These are phyloP conservation scores for Aspergillus bombycis DNA, from an alignment of 2,329 filamentous ascomycete genomes.

Conservation along the genomic window DNA sequence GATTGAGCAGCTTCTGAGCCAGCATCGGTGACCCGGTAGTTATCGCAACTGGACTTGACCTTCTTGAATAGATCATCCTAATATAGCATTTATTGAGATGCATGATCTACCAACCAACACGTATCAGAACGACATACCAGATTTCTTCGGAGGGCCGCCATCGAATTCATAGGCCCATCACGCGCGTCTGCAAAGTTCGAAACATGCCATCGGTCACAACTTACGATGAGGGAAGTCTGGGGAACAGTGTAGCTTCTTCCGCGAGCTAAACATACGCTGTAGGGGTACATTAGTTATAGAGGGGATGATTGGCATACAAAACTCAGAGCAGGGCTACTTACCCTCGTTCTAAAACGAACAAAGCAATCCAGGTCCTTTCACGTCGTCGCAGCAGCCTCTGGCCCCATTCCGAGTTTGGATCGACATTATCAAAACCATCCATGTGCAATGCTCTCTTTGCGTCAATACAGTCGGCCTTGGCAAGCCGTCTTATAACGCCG, in stretches of 20 bases:
- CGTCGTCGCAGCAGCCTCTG: constrained; percentile 64
- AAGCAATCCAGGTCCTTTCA: constrained; percentile 70
- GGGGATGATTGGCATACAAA: neutral
- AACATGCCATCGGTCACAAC: constrained; percentile 71
- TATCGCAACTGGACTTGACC: constrained; percentile 43
- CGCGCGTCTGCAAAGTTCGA: constrained; percentile 66
- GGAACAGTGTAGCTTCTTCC: constrained; percentile 71
- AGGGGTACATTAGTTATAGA: constrained; percentile 2
- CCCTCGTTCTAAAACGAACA: constrained; percentile 74
- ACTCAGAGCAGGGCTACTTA: constrained; percentile 29
- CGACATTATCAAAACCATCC: constrained; percentile 68
- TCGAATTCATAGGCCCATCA: constrained; percentile 72
- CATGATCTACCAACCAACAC: no score
- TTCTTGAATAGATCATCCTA: constrained; percentile 38
- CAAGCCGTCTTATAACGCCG: constrained; percentile 53
- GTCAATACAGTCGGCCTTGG: constrained; percentile 70
- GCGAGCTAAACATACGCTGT: constrained; percentile 67
- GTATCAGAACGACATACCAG: constrained; percentile 50
- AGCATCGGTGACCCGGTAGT: constrained; percentile 33
- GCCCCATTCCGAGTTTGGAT: constrained; percentile 63
- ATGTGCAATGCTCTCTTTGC: constrained; percentile 66
- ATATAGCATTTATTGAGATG: neutral
- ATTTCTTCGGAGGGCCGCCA: constrained; percentile 70
- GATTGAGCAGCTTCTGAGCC: constrained; percentile 37
- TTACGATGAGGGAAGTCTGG: constrained; percentile 65